A percentile compares a stretch with the other conserved stretches of the same genome.
These are phyloP conservation scores for Kwoniella europaea DNA, from an alignment of 768 basidiomycete genomes.

Conservation along the genomic window DNA sequence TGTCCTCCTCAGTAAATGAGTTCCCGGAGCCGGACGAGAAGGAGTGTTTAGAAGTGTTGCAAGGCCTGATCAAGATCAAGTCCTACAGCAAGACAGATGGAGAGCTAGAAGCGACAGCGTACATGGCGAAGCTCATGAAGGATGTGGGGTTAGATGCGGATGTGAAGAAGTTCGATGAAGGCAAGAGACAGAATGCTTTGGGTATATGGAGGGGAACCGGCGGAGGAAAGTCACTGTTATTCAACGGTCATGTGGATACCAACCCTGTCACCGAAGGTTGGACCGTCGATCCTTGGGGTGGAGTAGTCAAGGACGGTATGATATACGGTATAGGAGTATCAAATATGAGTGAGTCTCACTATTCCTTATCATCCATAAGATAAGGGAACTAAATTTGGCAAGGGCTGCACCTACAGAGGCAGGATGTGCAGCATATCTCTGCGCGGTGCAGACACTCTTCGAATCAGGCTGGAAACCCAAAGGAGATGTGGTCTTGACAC, in stretches of 20 bases:
- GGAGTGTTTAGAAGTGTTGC: conserved; percentile 13
- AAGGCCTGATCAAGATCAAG: conserved; percentile 22
- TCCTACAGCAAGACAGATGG: conserved; percentile 29
- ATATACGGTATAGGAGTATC: conserved; percentile 32
- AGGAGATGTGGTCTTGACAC: conserved; percentile 28
- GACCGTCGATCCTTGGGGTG: conserved; percentile 31
- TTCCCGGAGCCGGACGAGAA: conserved; percentile 20
- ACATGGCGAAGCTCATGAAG: conserved; percentile 23
- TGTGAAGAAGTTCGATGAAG: conserved; percentile 16
- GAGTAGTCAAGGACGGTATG: conserved; percentile 23
- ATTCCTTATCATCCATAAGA: too few relatives aligned
- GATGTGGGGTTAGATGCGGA: conserved; percentile 21
- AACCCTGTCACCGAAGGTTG: conserved; percentile 28
- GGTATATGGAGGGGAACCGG: conserved; percentile 29
- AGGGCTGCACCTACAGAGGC: conserved; percentile 12
- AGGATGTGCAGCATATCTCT: conserved; percentile 32
- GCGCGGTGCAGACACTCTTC: conserved; percentile 28
- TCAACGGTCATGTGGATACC: conserved; percentile 33
- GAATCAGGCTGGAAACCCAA: conserved; percentile 24
- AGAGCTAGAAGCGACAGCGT: conserved; percentile 19
- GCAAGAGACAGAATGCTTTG: conserved; percentile 25
- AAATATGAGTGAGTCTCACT: conserved; percentile 27
- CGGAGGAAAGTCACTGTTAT: conserved; percentile 20
- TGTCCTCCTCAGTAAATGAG: too few relatives aligned
- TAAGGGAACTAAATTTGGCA: too few relatives aligned